phyloP scores from a whole-genome alignment of 1,284 basidiomycete genomes.

The Cystobasidium pallidum region DNA sequence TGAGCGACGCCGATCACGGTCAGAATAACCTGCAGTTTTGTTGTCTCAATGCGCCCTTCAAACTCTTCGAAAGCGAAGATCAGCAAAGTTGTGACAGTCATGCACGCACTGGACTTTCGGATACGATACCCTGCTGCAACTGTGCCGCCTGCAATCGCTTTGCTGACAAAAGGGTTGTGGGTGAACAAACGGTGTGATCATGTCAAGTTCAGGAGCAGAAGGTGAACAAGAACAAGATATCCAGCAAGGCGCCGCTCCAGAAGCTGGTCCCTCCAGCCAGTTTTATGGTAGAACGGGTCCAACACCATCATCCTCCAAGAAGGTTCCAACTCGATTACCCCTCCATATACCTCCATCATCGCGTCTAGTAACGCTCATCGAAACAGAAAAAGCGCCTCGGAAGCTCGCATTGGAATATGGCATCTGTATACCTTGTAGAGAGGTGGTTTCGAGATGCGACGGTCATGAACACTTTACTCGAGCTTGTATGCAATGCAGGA shows the following conservation, averaged over 20 bases:
- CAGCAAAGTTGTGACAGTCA: not conserved
- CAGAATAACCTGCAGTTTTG: too few species aligned
- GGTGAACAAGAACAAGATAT: not conserved
- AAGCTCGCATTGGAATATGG: conserved; percentile 8
- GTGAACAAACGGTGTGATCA: not conserved
- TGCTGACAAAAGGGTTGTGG: too few species aligned
- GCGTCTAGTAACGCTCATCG: not conserved
- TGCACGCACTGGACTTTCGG: conserved; percentile 18
- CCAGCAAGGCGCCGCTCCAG: not conserved
- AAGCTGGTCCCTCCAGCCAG: conserved; percentile 7
- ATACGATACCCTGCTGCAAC: not conserved
- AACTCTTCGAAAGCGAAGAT: not conserved
- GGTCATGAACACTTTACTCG: conserved; percentile 32
- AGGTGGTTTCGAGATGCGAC: conserved; percentile 20
- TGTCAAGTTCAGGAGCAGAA: not conserved
- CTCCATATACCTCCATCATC: not conserved
- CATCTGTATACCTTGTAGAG: conserved; percentile 15
- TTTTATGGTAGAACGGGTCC: too few species aligned
- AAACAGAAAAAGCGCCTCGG: conserved; percentile 4
- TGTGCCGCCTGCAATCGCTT: not conserved
- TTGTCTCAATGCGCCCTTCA: not conserved
- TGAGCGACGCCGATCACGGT: too few species aligned
- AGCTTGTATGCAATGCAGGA: conserved; percentile 33
- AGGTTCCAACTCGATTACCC: not conserved
- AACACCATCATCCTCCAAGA: not conserved